Evolutionary conservation across 1,284 basidiomycete genomes (phyloP).

Genomic region (Rhodotorula sp.): DNA sequence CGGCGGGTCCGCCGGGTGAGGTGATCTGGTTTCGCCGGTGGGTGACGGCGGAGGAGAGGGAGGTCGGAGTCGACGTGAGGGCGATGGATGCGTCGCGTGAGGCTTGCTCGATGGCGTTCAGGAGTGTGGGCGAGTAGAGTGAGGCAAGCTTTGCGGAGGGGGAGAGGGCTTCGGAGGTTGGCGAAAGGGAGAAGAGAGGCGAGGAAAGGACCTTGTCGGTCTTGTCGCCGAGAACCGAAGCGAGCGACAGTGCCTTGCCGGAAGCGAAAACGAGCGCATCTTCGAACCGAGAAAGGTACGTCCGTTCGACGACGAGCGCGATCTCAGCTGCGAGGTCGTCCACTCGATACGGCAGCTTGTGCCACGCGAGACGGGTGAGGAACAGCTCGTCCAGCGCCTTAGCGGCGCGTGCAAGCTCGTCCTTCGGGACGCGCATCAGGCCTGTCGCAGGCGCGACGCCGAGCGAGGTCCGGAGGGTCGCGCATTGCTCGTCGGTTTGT

Average conservation of each 20-base stretch:
- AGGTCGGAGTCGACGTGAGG: not conserved
- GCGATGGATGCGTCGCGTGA: not conserved
- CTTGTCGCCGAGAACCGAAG: not conserved
- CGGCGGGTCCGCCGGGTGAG: conserved; percentile 37
- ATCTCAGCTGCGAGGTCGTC: conserved; percentile 38
- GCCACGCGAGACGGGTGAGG: conserved; percentile 28
- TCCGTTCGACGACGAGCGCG: conserved; percentile 9
- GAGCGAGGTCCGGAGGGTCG: conserved; percentile 7
- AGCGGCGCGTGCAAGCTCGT: conserved; percentile 8
- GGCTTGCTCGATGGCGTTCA: conserved; percentile 24
- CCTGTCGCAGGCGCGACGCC: conserved; percentile 18
- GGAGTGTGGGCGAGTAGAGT: conserved; percentile 22
- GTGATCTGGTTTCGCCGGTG: conserved; percentile 34
- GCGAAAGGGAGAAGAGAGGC: conserved; percentile 1
- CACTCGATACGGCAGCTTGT: conserved; percentile 26
- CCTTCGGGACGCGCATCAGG: conserved; percentile 17
- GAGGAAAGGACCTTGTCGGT: not conserved
- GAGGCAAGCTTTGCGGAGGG: conserved; percentile 7
- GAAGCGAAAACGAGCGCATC: conserved; percentile 19
- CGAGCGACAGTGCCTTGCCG: conserved; percentile 7
- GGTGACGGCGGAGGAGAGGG: conserved; percentile 28
- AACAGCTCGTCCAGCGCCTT: conserved; percentile 17
- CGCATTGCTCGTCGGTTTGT: conserved; percentile 6
- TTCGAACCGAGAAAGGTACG: conserved; percentile 27
- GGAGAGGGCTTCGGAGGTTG: not conserved